phyloP scores from a whole-genome alignment of 2,329 filamentous ascomycete genomes.

The Pestalotiopsis sp. region DNA sequence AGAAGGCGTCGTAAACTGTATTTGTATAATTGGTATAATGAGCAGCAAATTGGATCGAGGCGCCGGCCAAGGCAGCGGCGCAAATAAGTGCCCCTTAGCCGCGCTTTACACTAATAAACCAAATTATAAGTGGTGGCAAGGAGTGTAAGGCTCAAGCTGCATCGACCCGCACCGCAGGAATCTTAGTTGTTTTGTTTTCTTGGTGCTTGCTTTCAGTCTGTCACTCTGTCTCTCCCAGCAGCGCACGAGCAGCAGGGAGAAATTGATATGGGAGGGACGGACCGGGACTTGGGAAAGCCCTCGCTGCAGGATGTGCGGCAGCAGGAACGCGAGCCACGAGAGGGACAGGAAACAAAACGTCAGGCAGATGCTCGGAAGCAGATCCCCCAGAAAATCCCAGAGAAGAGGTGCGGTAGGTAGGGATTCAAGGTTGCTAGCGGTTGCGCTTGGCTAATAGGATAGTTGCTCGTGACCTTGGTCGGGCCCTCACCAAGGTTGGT shows the following conservation, averaged over 20 bases:
- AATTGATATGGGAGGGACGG: background rate
- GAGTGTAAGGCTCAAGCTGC: background rate
- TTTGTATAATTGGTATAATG: background rate
- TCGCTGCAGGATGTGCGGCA: conserved; percentile 8
- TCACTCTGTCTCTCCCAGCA: background rate
- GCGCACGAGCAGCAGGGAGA: background rate
- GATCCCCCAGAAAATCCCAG: conserved; percentile 7
- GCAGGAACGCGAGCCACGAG: background rate
- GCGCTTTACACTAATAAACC: background rate
- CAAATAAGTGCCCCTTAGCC: conserved; percentile 2
- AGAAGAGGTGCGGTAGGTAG: conserved; percentile 11
- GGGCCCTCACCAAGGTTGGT: conserved; percentile 11
- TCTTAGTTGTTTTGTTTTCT: background rate
- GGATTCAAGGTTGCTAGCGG: conserved; percentile 13
- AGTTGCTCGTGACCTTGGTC: conserved; percentile 12
- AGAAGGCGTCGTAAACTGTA: background rate
- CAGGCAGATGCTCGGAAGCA: conserved; percentile 1
- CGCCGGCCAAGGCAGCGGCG: background rate
- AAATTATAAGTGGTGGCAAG: background rate
- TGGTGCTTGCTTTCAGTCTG: background rate
- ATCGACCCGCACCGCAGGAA: background rate
- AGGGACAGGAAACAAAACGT: conserved; percentile 6
- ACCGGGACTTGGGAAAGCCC: background rate
- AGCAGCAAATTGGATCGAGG: conserved; percentile 4
- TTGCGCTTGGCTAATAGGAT: conserved; percentile 12